These are phyloP conservation scores for Heracleum sosnowskyi DNA, from an alignment of 129 eudicot species.

Conservation along the genomic window DNA sequence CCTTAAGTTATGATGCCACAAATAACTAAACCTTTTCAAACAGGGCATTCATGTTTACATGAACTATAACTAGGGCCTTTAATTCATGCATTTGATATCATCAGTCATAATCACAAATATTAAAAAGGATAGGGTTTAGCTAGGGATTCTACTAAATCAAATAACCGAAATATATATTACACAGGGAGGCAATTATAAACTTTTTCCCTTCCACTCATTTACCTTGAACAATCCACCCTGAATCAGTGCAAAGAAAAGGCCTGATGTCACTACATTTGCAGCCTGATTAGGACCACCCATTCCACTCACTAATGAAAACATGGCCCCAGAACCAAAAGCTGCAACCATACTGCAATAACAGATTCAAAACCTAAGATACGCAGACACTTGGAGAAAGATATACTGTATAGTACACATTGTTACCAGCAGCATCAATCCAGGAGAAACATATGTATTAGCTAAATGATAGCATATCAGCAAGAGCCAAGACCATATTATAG, in stretches of 20 bases:
- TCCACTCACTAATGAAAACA: slow-evolving; percentile 90
- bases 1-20: too few species aligned
- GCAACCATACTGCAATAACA: slow-evolving; percentile 70
- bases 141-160: neutral
- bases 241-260: slow-evolving; percentile 75
- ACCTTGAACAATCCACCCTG: slow-evolving; percentile 94
- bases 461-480: neutral
- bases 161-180: neutral
- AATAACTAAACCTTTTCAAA: too few species aligned
- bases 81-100: neutral
- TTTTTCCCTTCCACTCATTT: neutral
- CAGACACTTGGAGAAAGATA: neutral
- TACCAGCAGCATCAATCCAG: neutral
- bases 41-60: too few species aligned
- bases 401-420: neutral
- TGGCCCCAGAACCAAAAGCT: slow-evolving; percentile 89
- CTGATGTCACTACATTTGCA: slow-evolving; percentile 60
- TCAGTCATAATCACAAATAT: neutral
- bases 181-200: neutral
- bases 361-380: neutral
- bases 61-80: too few species aligned
- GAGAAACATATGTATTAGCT: neutral
- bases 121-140: neutral
- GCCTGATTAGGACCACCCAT: slow-evolving; percentile 74
- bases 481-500: slow-evolving; percentile 4